Conservation (phyloP, 306 rosid genomes). For the Adenanthera pavonina region DNA sequence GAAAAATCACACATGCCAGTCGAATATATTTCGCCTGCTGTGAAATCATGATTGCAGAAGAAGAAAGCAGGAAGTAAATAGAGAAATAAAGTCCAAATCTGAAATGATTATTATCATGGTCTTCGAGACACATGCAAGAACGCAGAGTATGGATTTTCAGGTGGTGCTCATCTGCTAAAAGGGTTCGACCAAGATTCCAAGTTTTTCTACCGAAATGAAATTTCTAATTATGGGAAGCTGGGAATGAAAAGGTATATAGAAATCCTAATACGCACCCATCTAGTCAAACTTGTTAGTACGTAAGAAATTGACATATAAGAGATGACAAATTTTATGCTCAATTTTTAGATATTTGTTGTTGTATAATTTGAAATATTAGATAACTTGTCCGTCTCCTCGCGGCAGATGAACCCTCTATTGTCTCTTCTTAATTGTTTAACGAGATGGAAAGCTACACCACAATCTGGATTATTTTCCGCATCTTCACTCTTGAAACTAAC, state of each 20-base stretch:
- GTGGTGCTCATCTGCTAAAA: conserved; percentile 48
- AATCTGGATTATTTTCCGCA: too few relatives aligned
- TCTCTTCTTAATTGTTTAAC: too few relatives aligned
- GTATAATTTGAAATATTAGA: too few relatives aligned
- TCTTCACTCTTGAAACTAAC: too few relatives aligned
- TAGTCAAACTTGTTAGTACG: too few relatives aligned
- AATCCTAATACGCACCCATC: background rate
- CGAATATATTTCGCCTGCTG: conserved; percentile 33
- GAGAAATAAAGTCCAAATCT: conserved; percentile 33
- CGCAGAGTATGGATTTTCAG: conserved; percentile 34
- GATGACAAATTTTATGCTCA: background rate
- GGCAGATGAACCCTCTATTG: too few relatives aligned
- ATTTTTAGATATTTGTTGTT: background rate
- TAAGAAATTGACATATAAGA: too few relatives aligned
- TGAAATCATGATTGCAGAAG: conserved; percentile 32
- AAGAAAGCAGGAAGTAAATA: background rate
- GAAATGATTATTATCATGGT: conserved; percentile 37
- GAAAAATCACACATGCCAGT: conserved; percentile 5
- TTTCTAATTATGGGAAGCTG: conserved; percentile 27
- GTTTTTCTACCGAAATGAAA: conserved; percentile 31
- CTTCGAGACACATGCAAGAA: conserved; percentile 19
- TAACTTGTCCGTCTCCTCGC: too few relatives aligned
- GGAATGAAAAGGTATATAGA: background rate
- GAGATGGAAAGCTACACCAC: too few relatives aligned
- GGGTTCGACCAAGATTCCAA: conserved; percentile 42